phyloP scores from a whole-genome alignment of 352 stramenopile genomes.

The Globisporangium okanoganense region DNA sequence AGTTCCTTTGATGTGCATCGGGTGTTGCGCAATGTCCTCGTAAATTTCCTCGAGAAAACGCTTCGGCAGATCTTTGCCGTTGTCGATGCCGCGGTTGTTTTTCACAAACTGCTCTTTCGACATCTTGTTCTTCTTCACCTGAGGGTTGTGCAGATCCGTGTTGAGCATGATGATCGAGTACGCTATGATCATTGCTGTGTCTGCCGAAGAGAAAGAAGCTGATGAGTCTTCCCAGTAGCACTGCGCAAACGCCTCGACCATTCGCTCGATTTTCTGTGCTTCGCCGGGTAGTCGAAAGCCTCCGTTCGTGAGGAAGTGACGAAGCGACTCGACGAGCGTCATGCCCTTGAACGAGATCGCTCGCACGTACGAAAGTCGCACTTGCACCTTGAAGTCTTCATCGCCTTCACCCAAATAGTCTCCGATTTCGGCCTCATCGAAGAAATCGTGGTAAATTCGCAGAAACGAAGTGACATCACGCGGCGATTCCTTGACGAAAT shows the following conservation, averaged over 20 bases:
- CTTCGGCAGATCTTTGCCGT: slow-evolving; percentile 86
- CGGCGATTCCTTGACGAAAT: slow-evolving; percentile 80
- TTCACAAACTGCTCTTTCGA: slow-evolving; percentile 97
- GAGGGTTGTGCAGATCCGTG: slow-evolving; percentile 87
- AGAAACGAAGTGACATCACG: slow-evolving; percentile 94
- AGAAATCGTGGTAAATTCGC: slow-evolving; percentile 90
- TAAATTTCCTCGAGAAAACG: slow-evolving; percentile 95
- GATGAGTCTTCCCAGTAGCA: slow-evolving; percentile 97
- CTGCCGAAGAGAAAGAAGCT: slow-evolving; percentile 62
- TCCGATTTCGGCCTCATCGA: slow-evolving; percentile 91
- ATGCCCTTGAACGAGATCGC: slow-evolving; percentile 97
- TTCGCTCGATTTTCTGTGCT: slow-evolving; percentile 97
- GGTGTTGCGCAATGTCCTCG: slow-evolving; percentile 91
- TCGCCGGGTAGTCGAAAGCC: slow-evolving; percentile 97
- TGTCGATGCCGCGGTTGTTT: slow-evolving; percentile 94
- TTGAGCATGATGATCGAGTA: slow-evolving; percentile 92
- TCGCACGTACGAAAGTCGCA: slow-evolving; percentile 94
- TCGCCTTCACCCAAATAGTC: slow-evolving; percentile 94
- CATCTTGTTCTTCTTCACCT: slow-evolving; percentile 96
- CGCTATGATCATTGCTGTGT: slow-evolving; percentile 89
- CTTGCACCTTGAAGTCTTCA: slow-evolving; percentile 88
- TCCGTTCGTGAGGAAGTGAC: slow-evolving; percentile 96
- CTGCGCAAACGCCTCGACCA: slow-evolving; percentile 96
- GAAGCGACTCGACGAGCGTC: slow-evolving; percentile 95
- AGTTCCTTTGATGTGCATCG: slow-evolving; percentile 91